Base-by-base conservation (phyloP, 441 rosid genomes). In the Pelargonium australe region DNA sequence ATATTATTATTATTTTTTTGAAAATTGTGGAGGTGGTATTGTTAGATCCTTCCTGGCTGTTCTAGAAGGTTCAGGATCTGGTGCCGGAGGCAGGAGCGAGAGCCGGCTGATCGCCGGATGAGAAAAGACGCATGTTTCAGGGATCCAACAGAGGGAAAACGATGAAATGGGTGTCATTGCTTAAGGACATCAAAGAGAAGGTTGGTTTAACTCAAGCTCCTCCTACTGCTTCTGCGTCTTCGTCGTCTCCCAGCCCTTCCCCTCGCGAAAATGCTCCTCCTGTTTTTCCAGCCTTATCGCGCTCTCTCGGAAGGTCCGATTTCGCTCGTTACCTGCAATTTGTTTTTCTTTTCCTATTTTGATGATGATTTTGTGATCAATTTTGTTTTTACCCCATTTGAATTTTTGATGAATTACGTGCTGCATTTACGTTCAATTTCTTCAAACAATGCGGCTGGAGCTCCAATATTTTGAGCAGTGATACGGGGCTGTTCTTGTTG, bases 101-200 rank as follows among this genome's bases (percentile, higher is more conserved):
- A 79, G 81, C 63, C 44, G 65, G 62, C 73, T 80, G 79, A 80
- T 12, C 67, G 67, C 73, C 81, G 87, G 87, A 83, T 85, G 94
- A 85, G 80, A 80, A 65, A 66, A 17, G 63, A 66, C 64, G 68
- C 67, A 71, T 70, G 82, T 77, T 73, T 73, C 76, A 79, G 75
- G 72, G 78, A 76, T 77, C 79, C 77, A 75, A 65, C 37, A 34
- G 37, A 61, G 80, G 73, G 73, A 79, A 20, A 82, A 84, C 87
- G 80, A 92, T 92, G 98, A 92, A 90, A 92, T 92, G 98, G 98
- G 85, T 72, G 70, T 77, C 95, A 81, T 86, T 92, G 96, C 92
- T 92, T 78, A 88, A 92, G 89, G 98, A 92, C 82, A 85, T 95
- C 47, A 92, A 86, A 88, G 98, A 92, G 87, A 95, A 89, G 87